These are phyloP conservation scores for Rhizopogon sp. DNA, from an alignment of 768 basidiomycete species.

Conservation along the genomic window DNA sequence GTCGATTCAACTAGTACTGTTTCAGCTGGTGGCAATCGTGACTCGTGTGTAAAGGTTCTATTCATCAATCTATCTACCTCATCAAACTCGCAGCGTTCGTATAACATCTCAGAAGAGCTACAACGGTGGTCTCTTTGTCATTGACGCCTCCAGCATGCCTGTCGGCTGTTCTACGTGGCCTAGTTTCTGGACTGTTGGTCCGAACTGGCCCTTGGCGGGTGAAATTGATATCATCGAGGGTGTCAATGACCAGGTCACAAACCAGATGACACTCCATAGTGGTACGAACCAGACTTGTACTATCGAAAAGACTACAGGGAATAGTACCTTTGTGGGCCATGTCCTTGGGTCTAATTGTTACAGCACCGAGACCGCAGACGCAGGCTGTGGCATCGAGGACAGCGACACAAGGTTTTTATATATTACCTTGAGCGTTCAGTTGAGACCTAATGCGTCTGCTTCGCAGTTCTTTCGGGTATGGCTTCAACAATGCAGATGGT, in stretches of 20 bases:
- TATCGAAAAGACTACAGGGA: conserved; percentile 11
- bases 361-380: conserved; percentile 34
- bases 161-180: conserved; percentile 61
- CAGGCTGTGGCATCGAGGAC: conserved; percentile 49
- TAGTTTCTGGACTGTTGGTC: conserved; percentile 55
- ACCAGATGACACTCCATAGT: conserved; percentile 67
- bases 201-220: conserved; percentile 47
- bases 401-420: conserved; percentile 16
- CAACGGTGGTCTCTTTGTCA: conserved; percentile 66
- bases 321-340: conserved; percentile 18
- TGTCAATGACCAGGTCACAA: conserved; percentile 51
- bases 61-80: background rate
- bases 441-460: conserved; percentile 29
- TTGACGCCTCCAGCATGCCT: conserved; percentile 69
- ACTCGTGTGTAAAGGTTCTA: conserved; percentile 32
- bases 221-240: conserved; percentile 78
- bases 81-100: conserved; percentile 44
- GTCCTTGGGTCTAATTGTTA: conserved; percentile 30
- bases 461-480: conserved; percentile 34
- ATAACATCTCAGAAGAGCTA: conserved; percentile 61
- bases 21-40: conserved; percentile 47
- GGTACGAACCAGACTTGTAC: conserved; percentile 35
- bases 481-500: conserved; percentile 32
- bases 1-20: conserved; percentile 56
- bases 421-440: conserved; percentile 8